These are phyloP conservation scores for Globisporangium alternatum DNA, from an alignment of 352 stramenopile genomes.

Conservation along the genomic window DNA sequence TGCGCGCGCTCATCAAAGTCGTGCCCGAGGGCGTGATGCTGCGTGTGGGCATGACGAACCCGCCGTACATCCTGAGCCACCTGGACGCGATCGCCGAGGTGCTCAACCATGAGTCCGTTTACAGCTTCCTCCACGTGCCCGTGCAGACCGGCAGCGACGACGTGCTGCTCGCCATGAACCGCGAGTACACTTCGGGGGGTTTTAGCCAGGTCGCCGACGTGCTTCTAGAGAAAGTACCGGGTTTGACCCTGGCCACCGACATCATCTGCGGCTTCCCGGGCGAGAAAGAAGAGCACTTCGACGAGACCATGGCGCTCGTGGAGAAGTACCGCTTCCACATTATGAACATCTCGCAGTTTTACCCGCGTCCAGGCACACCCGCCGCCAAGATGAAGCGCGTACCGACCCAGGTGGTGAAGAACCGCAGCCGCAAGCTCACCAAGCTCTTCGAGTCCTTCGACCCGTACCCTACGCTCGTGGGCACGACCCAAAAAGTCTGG, in stretches of 20 bases:
- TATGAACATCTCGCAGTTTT: constrained; percentile 94
- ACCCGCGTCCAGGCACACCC: constrained; percentile 87
- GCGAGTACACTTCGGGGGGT: constrained; percentile 86
- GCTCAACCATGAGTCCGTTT: constrained; percentile 82
- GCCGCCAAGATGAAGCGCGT: constrained; percentile 90
- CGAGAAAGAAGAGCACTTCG: constrained; percentile 88
- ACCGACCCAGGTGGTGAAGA: constrained; percentile 86
- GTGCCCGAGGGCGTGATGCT: constrained; percentile 84
- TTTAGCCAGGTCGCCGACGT: constrained; percentile 78
- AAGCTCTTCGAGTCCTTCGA: constrained; percentile 84
- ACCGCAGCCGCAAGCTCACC: constrained; percentile 79
- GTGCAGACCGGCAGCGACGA: constrained; percentile 88
- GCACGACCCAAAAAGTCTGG: constrained; percentile 64
- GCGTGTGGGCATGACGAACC: constrained; percentile 92
- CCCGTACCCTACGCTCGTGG: constrained; percentile 74
- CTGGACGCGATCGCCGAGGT: constrained; percentile 79
- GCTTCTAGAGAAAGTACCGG: constrained; percentile 69
- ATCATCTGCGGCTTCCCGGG: constrained; percentile 92
- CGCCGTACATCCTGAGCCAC: constrained; percentile 89
- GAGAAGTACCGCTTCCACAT: constrained; percentile 88
- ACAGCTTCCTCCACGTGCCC: constrained; percentile 90
- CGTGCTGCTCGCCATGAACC: constrained; percentile 89
- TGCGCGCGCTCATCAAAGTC: constrained; percentile 65
- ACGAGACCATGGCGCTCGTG: constrained; percentile 85
- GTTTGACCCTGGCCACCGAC: constrained; percentile 88